These are phyloP conservation scores for Scheffersomyces cryptocercus DNA, from an alignment of 1,139 yeast genomes.

Conservation along the genomic window DNA sequence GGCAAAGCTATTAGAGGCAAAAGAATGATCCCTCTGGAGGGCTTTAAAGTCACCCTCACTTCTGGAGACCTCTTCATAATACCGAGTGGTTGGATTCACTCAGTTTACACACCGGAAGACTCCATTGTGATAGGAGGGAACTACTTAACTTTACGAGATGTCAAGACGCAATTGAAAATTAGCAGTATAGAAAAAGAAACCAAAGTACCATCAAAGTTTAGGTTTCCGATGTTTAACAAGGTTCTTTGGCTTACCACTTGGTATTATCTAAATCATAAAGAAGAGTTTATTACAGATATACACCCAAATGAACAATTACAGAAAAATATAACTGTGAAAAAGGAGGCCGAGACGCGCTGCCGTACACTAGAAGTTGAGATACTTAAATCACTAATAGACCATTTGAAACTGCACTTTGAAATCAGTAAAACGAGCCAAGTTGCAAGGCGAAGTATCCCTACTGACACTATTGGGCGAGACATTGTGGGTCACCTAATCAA, in stretches of 20 bases:
- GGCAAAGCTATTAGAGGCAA: constrained; percentile 25
- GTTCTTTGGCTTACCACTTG: constrained; percentile 68
- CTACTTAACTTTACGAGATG: constrained; percentile 65
- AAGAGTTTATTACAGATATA: constrained; percentile 23
- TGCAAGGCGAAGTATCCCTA: constrained; percentile 22
- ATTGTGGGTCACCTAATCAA: constrained; percentile 12
- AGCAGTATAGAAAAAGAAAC: constrained; percentile 65
- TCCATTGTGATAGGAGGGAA: constrained; percentile 88
- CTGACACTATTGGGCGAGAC: constrained; percentile 17
- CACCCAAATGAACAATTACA: not conserved
- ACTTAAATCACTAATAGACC: constrained; percentile 11
- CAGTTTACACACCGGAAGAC: constrained; percentile 81
- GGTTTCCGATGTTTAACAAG: constrained; percentile 75
- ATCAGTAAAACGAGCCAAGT: constrained; percentile 18
- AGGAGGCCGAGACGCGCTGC: not conserved
- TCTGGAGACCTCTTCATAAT: constrained; percentile 79
- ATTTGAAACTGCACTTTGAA: constrained; percentile 18
- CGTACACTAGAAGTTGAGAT: not conserved
- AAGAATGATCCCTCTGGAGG: constrained; percentile 33
- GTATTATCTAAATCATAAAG: constrained; percentile 35
- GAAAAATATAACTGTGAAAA: not conserved
- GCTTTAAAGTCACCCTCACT: constrained; percentile 62
- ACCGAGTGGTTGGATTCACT: constrained; percentile 94
- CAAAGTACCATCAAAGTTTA: constrained; percentile 71
- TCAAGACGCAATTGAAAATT: constrained; percentile 62